phyloP scores from a whole-genome alignment of 2,329 filamentous ascomycete species.

The Phyllosticta citrichinensis region DNA sequence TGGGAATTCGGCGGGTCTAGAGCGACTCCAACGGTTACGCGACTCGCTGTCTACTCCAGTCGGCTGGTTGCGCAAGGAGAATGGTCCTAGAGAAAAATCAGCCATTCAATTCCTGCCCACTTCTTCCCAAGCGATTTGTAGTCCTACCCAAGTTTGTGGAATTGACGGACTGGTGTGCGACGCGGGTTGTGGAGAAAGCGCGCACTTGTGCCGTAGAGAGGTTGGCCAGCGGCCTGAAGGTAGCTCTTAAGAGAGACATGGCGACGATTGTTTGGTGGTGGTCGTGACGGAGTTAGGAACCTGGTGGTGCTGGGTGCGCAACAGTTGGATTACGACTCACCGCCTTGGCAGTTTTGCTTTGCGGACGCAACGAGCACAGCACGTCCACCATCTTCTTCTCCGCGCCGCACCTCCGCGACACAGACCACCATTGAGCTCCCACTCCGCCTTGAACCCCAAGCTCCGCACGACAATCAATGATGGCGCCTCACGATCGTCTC shows the following conservation, averaged over 20 bases:
- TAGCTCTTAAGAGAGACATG: not conserved
- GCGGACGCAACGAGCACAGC: not conserved
- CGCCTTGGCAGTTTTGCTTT: not conserved
- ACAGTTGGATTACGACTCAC: not conserved
- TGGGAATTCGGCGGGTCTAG: no score
- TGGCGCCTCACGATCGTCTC: not conserved
- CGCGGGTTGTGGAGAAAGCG: slow-evolving; percentile 2
- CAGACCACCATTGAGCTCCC: not conserved
- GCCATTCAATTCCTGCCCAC: not conserved
- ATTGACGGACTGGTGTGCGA: not conserved
- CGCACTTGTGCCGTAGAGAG: not conserved
- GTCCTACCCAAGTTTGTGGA: not conserved
- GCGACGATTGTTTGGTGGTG: not conserved
- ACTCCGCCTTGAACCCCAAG: not conserved
- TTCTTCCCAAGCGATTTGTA: not conserved
- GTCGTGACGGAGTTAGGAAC: not conserved
- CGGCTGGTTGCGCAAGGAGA: not conserved
- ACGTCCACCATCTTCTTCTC: not conserved
- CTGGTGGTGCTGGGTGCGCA: not conserved
- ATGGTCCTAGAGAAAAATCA: not conserved
- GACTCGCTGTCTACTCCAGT: no score
- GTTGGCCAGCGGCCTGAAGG: not conserved
- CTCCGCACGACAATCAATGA: not conserved
- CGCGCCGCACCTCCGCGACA: not conserved
- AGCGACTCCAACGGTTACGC: no score